A percentile compares a stretch with the other conserved stretches of the same genome.
phyloP scores from a whole-genome alignment of 2,329 filamentous ascomycete species.

The Colletotrichum agaves region DNA sequence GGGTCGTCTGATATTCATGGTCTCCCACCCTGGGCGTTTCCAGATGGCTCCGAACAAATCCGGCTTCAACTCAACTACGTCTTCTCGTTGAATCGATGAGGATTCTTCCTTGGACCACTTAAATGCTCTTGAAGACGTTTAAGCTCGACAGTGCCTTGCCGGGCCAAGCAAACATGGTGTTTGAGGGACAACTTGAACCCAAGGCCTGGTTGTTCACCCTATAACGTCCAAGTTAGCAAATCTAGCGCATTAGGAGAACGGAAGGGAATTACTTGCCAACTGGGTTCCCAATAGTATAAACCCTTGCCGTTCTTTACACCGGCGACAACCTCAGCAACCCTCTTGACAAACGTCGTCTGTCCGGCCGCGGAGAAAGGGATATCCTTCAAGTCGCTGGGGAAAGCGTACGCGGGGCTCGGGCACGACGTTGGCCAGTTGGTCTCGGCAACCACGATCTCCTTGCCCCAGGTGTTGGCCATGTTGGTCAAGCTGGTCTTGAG shows the following conservation, averaged over 20 bases:
- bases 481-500: conserved; percentile 67
- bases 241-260: neutral
- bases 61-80: neutral
- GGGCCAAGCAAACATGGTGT: conserved; percentile 68
- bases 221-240: neutral
- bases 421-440: conserved; percentile 77
- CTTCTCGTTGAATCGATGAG: too few species aligned
- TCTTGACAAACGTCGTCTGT: conserved; percentile 69
- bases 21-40: neutral
- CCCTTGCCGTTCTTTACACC: conserved; percentile 66
- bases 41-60: too few species aligned
- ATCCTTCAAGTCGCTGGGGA: conserved; percentile 67
- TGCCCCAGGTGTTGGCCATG: conserved; percentile 70
- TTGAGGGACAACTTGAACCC: conserved; percentile 73
- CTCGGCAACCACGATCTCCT: conserved; percentile 76
- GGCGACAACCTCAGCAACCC: conserved; percentile 66
- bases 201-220: conserved; percentile 68
- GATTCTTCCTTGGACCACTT: conserved; percentile 23
- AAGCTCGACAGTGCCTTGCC: conserved; percentile 68
- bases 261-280: conserved; percentile 47
- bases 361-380: conserved; percentile 73
- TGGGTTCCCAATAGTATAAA: conserved; percentile 80
- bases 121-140: conserved; percentile 64
- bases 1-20: neutral
- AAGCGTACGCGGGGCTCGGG: conserved; percentile 65